Conservation (phyloP, 345 rosid species). For the Populus davidiana region DNA sequence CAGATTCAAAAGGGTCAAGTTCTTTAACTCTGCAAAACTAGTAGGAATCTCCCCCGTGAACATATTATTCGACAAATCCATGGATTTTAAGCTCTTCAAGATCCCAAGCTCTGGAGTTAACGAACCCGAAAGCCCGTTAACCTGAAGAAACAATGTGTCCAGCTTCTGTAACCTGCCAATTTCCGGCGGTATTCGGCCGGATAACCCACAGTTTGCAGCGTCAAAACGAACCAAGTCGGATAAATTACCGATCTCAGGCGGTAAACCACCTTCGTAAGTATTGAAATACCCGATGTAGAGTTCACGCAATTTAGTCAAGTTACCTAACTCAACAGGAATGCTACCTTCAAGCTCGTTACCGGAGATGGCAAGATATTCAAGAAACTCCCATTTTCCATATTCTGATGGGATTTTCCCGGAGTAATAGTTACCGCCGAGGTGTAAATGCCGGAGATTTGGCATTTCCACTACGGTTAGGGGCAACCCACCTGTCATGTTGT, state of each 20-base stretch:
- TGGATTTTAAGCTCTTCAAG: slow-evolving; percentile 63
- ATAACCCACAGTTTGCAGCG: slow-evolving; percentile 61
- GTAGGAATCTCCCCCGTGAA: slow-evolving; percentile 71
- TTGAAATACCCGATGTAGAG: slow-evolving; percentile 87
- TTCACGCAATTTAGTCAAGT: slow-evolving; percentile 53
- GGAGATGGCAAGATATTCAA: slow-evolving; percentile 73
- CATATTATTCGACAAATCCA: slow-evolving; percentile 88
- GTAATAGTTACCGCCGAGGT: slow-evolving; percentile 87
- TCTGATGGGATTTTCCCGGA: slow-evolving; percentile 62
- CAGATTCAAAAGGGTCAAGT: slow-evolving; percentile 68
- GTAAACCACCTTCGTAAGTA: slow-evolving; percentile 53
- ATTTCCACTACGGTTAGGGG: slow-evolving; percentile 64
- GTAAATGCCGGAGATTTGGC: slow-evolving; percentile 66
- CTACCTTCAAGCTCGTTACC: slow-evolving; percentile 71
- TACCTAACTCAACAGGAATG: slow-evolving; percentile 78
- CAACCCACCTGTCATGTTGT: slow-evolving; percentile 74
- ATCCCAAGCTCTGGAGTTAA: slow-evolving; percentile 58
- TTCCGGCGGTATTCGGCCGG: slow-evolving; percentile 66
- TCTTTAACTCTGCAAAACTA: slow-evolving; percentile 52
- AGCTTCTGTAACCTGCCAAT: slow-evolving; percentile 65
- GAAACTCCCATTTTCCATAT: slow-evolving; percentile 64
- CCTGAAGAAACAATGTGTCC: slow-evolving; percentile 82
- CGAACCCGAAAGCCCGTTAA: slow-evolving; percentile 60
- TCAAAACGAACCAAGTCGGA: slow-evolving; percentile 60
- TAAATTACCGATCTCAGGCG: slow-evolving; percentile 77